Percentiles rank a stretch among this genome's conserved stretches.
Evolutionary conservation across 23 red algal species (phyloP).

Genomic region (Gracilaria vermiculophylla): DNA sequence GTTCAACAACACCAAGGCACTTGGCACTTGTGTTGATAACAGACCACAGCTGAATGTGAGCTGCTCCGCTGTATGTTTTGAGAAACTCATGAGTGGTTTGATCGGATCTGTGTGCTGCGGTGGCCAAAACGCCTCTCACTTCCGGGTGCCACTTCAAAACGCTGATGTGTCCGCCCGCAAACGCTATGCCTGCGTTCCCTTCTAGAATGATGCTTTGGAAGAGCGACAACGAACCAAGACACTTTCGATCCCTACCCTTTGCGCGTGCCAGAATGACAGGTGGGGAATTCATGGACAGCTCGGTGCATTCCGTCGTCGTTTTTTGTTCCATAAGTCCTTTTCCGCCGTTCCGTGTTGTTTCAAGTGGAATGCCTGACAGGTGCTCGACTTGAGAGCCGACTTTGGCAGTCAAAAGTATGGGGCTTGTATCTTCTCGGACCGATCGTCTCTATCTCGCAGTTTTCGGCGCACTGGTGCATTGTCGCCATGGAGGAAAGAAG

Average conservation of each 20-base stretch:
- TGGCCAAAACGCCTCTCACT: slow-evolving; percentile 24
- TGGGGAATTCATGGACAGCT: neutral
- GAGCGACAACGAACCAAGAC: neutral
- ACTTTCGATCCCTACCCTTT: neutral
- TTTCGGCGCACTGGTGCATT: too few relatives aligned
- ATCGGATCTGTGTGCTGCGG: slow-evolving; percentile 37
- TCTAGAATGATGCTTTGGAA: neutral
- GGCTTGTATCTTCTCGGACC: too few relatives aligned
- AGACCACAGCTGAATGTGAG: slow-evolving; percentile 54
- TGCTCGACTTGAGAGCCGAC: too few relatives aligned
- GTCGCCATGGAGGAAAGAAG: too few relatives aligned
- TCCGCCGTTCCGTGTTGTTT: too few relatives aligned
- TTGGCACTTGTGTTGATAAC: neutral
- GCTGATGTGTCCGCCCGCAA: slow-evolving; percentile 33
- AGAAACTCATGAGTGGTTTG: slow-evolving; percentile 33
- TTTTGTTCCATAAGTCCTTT: neutral
- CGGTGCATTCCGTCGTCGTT: neutral
- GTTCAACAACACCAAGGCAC: slow-evolving; percentile 32
- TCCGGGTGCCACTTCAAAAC: slow-evolving; percentile 41
- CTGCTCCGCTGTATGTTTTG: slow-evolving; percentile 18
- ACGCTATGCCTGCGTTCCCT: neutral
- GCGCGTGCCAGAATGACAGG: neutral
- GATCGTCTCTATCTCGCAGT: too few relatives aligned
- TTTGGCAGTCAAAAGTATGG: too few relatives aligned
- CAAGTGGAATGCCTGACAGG: too few relatives aligned